These are phyloP conservation scores for Toxoplasma gondii DNA, from an alignment of 169 alveolate genomes.

Conservation along the genomic window DNA sequence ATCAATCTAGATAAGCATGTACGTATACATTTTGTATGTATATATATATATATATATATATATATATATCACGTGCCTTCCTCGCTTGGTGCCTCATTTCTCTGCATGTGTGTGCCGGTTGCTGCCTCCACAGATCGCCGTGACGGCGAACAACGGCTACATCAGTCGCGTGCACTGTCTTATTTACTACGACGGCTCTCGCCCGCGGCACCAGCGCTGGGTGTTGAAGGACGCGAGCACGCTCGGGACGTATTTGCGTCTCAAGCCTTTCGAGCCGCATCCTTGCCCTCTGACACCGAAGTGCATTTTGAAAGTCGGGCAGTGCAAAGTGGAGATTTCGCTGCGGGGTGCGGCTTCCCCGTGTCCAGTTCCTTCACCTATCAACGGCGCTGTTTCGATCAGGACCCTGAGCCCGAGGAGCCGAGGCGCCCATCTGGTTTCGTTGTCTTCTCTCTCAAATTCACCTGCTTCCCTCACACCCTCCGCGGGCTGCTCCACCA, in stretches of 20 bases:
- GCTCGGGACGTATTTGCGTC: slow-evolving; percentile 87
- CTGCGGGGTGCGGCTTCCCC: slow-evolving; percentile 9
- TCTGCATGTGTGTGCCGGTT: background rate
- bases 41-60: background rate
- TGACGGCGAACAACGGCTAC: slow-evolving; percentile 88
- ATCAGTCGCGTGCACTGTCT: slow-evolving; percentile 90
- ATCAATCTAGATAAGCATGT: too few relatives aligned
- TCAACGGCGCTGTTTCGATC: background rate
- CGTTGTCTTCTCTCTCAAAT: too few relatives aligned
- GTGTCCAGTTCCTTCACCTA: background rate
- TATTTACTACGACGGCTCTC: slow-evolving; percentile 85
- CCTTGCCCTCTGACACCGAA: slow-evolving; percentile 80
- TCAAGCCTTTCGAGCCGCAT: slow-evolving; percentile 80
- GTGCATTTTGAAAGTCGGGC: slow-evolving; percentile 87
- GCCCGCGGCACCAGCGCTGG: slow-evolving; percentile 82
- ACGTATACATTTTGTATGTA: background rate
- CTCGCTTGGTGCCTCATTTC: background rate
- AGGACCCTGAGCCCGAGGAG: background rate
- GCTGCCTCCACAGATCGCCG: slow-evolving; percentile 65
- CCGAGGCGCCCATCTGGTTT: background rate
- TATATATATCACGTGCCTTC: background rate
- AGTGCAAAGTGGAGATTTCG: slow-evolving; percentile 84
- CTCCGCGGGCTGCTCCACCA: too few relatives aligned
- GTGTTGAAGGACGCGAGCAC: slow-evolving; percentile 85
- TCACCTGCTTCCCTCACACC: too few relatives aligned